Evolutionary conservation across 352 stramenopile species (phyloP).

Genomic region (Phytopythium kandeliae): DNA sequence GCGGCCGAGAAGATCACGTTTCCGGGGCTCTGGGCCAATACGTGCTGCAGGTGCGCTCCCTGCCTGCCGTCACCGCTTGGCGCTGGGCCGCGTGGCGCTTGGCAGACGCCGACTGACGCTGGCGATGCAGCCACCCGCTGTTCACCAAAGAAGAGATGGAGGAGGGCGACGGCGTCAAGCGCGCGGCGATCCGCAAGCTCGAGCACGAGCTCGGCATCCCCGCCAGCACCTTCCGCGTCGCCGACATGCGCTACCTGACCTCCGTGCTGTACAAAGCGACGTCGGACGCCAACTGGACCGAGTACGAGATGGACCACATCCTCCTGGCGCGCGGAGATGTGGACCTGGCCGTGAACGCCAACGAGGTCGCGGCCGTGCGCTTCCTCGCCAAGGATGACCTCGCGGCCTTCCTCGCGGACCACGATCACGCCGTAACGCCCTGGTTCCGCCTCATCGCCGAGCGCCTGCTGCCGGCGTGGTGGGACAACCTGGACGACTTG

Average conservation of each 20-base stretch:
- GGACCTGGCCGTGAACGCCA: conserved; percentile 85
- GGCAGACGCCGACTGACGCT: conserved; percentile 6
- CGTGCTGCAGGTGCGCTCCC: conserved; percentile 90
- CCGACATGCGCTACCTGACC: conserved; percentile 96
- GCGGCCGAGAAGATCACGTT: conserved; percentile 98
- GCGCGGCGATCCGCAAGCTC: conserved; percentile 96
- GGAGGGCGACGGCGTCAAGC: conserved; percentile 80
- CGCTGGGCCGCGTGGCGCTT: too few species aligned
- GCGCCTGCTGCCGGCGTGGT: conserved; percentile 64
- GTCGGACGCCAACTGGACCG: conserved; percentile 90
- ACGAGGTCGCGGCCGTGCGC: conserved; percentile 91
- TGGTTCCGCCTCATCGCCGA: conserved; percentile 82
- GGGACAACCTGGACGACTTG: conserved; percentile 59
- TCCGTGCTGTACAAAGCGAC: conserved; percentile 96
- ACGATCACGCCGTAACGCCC: conserved; percentile 60
- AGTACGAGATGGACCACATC: conserved; percentile 99
- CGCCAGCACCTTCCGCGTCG: conserved; percentile 57
- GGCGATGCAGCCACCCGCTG: conserved; percentile 87
- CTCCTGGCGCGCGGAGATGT: conserved; percentile 88
- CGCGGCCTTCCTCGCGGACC: conserved; percentile 44
- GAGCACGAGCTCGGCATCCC: conserved; percentile 98
- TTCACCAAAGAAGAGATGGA: conserved; percentile 89
- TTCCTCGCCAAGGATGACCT: conserved; percentile 80
- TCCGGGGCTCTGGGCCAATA: conserved; percentile 98
- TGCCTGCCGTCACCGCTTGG: too few species aligned